A percentile compares a stretch with the other conserved stretches of the same genome.
Conservation (phyloP, 176 grass and related monocot genomes). For the Poa annua region DNA sequence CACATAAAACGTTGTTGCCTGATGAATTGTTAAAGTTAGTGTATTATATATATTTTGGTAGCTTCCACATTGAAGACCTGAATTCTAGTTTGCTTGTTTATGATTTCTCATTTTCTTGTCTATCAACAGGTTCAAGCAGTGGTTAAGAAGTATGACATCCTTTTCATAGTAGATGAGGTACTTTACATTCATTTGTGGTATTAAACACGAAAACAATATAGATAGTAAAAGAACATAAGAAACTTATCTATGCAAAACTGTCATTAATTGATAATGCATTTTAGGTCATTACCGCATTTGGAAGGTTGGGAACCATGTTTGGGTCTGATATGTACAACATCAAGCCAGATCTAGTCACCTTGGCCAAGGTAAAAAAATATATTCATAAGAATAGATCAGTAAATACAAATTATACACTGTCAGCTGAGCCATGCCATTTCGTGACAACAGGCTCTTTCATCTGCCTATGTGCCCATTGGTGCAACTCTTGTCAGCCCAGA, state of each 20-base stretch:
- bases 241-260: neutral
- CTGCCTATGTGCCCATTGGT: constrained; percentile 89
- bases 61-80: neutral
- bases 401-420: neutral
- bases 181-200: neutral
- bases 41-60: neutral
- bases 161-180: constrained; percentile 99
- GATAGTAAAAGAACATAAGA: neutral
- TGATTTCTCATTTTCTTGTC: constrained; percentile 5
- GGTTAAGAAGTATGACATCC: constrained; percentile 93
- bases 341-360: constrained; percentile 84
- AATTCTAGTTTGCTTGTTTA: constrained; percentile 4
- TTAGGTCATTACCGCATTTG: constrained; percentile 97
- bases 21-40: constrained; percentile 14
- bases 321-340: constrained; percentile 89
- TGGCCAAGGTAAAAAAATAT: constrained; percentile 71
- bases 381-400: neutral
- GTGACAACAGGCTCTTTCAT: constrained; percentile 81
- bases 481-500: constrained; percentile 89
- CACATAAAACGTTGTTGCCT: neutral
- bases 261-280: constrained; percentile 33
- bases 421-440: constrained; percentile 23
- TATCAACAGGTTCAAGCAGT: constrained; percentile 80
- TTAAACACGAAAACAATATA: neutral
- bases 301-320: constrained; percentile 96